These are phyloP conservation scores for Eucalyptus cloeziana DNA, from an alignment of 345 rosid species.

Conservation along the genomic window DNA sequence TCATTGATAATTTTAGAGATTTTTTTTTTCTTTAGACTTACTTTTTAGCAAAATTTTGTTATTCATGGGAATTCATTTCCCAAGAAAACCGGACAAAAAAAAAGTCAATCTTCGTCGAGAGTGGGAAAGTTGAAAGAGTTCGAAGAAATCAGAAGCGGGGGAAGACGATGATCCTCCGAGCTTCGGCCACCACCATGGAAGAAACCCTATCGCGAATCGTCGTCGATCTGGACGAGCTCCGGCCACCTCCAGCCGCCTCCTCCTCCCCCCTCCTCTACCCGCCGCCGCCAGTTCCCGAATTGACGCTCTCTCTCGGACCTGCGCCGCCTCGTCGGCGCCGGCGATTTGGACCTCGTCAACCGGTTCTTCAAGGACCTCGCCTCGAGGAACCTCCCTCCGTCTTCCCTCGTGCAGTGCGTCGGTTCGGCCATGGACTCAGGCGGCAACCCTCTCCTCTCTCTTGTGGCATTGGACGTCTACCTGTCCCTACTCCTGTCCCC, in stretches of 20 bases:
- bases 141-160: background rate
- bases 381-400: slow-evolving; percentile 16
- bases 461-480: slow-evolving; percentile 48
- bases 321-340: slow-evolving; percentile 21
- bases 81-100: too few relatives aligned
- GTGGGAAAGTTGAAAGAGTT: background rate
- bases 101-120: background rate
- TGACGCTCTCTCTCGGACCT: slow-evolving; percentile 44
- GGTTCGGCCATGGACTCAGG: slow-evolving; percentile 56
- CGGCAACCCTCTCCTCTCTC: slow-evolving; percentile 12
- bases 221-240: slow-evolving; percentile 8
- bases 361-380: slow-evolving; percentile 44
- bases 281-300: background rate
- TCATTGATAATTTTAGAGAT: too few relatives aligned
- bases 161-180: background rate
- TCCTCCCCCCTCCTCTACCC: background rate
- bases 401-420: slow-evolving; percentile 36
- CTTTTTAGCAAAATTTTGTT: too few relatives aligned
- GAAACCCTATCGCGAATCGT: slow-evolving; percentile 13
- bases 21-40: too few relatives aligned
- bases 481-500: slow-evolving; percentile 52
- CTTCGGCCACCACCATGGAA: background rate
- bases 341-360: slow-evolving; percentile 25
- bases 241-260: background rate
- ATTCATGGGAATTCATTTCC: too few relatives aligned